Conservation (phyloP, 192 early-diverging fungal species). For the Backusella macrospora region DNA sequence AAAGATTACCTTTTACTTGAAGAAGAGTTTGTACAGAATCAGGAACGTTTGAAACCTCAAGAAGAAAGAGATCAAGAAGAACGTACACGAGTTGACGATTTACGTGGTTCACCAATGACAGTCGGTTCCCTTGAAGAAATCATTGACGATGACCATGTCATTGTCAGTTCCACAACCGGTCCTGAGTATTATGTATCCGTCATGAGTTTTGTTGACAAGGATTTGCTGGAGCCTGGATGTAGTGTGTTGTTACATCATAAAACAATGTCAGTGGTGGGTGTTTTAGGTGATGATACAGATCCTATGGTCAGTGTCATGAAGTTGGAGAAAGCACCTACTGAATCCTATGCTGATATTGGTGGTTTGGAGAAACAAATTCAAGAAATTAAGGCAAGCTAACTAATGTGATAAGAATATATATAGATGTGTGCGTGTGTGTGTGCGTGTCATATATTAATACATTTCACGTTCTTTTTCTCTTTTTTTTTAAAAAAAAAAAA, state of each 20-base stretch:
- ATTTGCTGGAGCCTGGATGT: constrained; percentile 96
- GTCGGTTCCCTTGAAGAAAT: constrained; percentile 98
- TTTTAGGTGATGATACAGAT: constrained; percentile 92
- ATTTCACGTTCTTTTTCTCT: neutral
- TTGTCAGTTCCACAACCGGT: constrained; percentile 89
- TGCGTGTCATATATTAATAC: neutral
- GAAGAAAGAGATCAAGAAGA: constrained; percentile 95
- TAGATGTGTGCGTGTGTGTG: no score
- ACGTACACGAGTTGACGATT: constrained; percentile 90
- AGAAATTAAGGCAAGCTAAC: constrained; percentile 44
- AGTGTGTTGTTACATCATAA: constrained; percentile 94
- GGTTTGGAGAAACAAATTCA: constrained; percentile 85
- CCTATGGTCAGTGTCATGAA: constrained; percentile 98
- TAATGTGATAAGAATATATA: no score
- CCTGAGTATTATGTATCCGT: constrained; percentile 98
- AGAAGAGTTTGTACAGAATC: constrained; percentile 99
- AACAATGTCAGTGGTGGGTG: constrained; percentile 91
- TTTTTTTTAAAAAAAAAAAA: neutral
- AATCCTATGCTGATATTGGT: constrained; percentile 92
- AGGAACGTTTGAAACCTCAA: constrained; percentile 96
- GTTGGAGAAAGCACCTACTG: constrained; percentile 97
- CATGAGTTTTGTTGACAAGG: constrained; percentile 99
- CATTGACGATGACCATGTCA: constrained; percentile 99
- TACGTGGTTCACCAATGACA: constrained; percentile 96
- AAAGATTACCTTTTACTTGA: constrained; percentile 99